Base-by-base conservation (phyloP, 108 stramenopile species). In the Conticribra guillardii region DNA sequence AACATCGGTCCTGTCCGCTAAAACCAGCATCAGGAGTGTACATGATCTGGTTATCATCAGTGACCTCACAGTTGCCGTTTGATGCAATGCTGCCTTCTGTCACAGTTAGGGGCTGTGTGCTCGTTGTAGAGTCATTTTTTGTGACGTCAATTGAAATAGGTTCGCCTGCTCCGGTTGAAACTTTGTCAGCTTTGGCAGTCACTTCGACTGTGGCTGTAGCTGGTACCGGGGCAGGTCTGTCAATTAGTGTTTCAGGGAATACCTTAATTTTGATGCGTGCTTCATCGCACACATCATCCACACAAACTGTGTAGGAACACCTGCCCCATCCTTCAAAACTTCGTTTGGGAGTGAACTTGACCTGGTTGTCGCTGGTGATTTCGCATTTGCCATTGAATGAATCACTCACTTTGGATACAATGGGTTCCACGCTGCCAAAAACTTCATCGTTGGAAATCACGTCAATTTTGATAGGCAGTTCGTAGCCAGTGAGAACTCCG, bases 391-490 rank as follows among this genome's bases (percentile, higher is more conserved):
- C 74, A 56, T 66, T 67, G 28, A 3, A 54, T 15, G 74, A 53
- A 2, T 47, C 16, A 4, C 18, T 63, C 18, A 56, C 41, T 2
- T 62, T 45, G 2, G 34, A 57, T 24, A 76, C 26, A 33, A 32
- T 33, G 16, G 67, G 62, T 9, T 32, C 48, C 9, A 21, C 28
- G 0, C 45, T 50, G 26, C 67, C 67, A 1, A 0, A 27, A 24
- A 50, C 23, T 64, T 76, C 67, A 33, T 76, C 67, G 28, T 76
- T 69, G 34, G 67, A 57, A 47, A 76, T 29, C 11, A 69, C 75
- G 41, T 69, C 62, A 29, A 76, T 51, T 26, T 32, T 56, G 49
- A 76, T 37, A 33, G 75, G 61, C 16, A 17, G 67, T 47, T 69
- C 53, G 7, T 19, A 34, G 54, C 53, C 67, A 37, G 61, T 76